These are phyloP conservation scores for Neurospora sublineolata DNA, from an alignment of 495 filamentous ascomycete genomes.

Conservation along the genomic window DNA sequence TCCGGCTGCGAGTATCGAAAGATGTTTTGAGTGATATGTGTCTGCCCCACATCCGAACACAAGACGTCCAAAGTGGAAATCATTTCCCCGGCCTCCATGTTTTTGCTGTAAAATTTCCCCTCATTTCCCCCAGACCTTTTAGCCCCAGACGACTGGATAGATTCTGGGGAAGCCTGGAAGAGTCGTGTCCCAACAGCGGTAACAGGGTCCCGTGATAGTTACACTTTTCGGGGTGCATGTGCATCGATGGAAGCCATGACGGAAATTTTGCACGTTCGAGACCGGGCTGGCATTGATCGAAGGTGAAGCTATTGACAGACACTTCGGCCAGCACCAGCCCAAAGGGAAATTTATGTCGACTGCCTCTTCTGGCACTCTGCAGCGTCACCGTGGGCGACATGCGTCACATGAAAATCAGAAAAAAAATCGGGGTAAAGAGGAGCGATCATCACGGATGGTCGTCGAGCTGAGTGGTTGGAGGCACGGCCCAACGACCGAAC, in stretches of 20 bases:
- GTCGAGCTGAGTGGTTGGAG: neutral
- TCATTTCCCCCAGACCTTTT: neutral
- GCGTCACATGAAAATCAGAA: neutral
- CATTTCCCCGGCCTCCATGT: neutral
- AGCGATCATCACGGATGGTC: neutral
- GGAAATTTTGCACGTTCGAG: neutral
- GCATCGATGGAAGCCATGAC: neutral
- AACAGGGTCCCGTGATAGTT: neutral
- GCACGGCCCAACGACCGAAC: neutral
- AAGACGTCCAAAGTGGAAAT: neutral
- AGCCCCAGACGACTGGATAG: neutral
- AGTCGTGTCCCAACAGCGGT: neutral
- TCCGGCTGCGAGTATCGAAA: neutral
- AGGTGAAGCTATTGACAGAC: neutral
- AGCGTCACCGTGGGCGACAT: neutral
- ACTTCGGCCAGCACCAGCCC: neutral
- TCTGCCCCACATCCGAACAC: neutral
- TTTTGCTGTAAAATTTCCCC: neutral
- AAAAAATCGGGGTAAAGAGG: neutral
- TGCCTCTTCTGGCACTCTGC: neutral
- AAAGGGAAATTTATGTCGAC: neutral
- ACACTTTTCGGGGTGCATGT: neutral
- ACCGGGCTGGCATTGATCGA: neutral
- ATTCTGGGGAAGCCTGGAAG: neutral
- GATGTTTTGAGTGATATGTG: neutral